A percentile compares a stretch with the other conserved stretches of the same genome.
Evolutionary conservation across 352 stramenopile species (phyloP).

Genomic region (Pythium oligandrum): DNA sequence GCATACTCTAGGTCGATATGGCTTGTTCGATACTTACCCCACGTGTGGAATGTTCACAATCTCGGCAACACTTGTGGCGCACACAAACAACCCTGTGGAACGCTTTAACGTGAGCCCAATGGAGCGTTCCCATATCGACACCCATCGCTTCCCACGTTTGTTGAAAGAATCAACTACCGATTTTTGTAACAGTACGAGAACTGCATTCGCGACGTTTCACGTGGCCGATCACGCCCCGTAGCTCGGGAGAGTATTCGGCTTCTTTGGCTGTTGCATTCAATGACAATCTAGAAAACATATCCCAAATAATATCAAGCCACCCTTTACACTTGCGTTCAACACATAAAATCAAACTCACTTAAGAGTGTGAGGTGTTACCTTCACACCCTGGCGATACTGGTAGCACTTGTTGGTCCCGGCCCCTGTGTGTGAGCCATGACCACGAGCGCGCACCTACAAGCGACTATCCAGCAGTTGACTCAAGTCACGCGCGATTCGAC

Average conservation of each 20-base stretch:
- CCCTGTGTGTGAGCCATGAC: too few species aligned
- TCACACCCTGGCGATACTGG: too few species aligned
- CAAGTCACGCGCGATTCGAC: too few species aligned
- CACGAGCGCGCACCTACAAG: too few species aligned
- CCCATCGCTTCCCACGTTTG: conserved; percentile 1
- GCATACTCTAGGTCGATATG: conserved; percentile 7
- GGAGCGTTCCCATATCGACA: conserved; percentile 2
- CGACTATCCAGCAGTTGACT: too few species aligned
- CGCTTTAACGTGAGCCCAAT: conserved; percentile 11
- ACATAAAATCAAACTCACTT: too few species aligned
- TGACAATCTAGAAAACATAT: neutral
- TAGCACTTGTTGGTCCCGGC: too few species aligned
- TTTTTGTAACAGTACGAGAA: conserved; percentile 3
- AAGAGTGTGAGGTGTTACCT: too few species aligned
- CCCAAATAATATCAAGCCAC: too few species aligned
- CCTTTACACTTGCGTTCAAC: too few species aligned
- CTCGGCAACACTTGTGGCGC: neutral
- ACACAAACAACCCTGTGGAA: conserved; percentile 12
- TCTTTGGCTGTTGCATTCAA: neutral
- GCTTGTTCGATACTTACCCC: neutral
- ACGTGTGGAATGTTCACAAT: conserved; percentile 7
- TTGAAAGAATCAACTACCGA: conserved; percentile 3
- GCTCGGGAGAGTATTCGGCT: conserved; percentile 1
- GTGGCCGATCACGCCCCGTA: neutral
- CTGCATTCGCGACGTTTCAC: conserved; percentile 1